Conservation (phyloP, 1,284 basidiomycete genomes). For the Heterobasidion irregulare region DNA sequence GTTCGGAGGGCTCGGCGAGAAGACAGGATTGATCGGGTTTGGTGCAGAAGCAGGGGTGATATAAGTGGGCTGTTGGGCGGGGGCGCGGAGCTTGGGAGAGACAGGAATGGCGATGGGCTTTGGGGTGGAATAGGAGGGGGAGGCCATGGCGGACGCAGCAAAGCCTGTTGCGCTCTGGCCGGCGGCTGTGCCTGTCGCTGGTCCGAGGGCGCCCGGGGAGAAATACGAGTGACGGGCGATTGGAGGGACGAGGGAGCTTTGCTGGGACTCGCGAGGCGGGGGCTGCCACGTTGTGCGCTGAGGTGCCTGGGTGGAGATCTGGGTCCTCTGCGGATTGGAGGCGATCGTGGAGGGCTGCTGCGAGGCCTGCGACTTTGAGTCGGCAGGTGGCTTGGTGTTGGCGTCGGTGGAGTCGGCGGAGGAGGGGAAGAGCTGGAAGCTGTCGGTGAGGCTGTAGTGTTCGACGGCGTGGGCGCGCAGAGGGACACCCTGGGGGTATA, state of each 20-base stretch:
- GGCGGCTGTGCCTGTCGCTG: neutral
- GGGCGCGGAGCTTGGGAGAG: slow-evolving; percentile 56
- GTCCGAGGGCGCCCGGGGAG: neutral
- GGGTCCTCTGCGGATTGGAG: neutral
- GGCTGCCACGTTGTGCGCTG: neutral
- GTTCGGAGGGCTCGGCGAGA: slow-evolving; percentile 25
- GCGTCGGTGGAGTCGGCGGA: slow-evolving; percentile 19
- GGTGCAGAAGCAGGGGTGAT: slow-evolving; percentile 49
- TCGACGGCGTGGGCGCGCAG: slow-evolving; percentile 15
- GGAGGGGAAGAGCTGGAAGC: slow-evolving; percentile 5
- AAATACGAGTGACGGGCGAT: neutral
- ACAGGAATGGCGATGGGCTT: slow-evolving; percentile 34
- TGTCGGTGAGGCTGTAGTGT: slow-evolving; percentile 12
- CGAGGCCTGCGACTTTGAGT: neutral
- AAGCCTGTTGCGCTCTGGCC: neutral
- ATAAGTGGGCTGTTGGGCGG: slow-evolving; percentile 68
- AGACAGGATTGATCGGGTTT: slow-evolving; percentile 50
- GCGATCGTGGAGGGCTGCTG: neutral
- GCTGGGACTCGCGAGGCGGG: neutral
- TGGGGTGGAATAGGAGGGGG: neutral
- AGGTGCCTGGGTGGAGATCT: neutral
- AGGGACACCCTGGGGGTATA: neutral
- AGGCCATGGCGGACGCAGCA: neutral
- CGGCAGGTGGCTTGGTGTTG: slow-evolving; percentile 18
- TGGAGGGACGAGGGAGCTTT: neutral